Base-by-base conservation (phyloP, 805 yeast species). In the Hanseniaspora meyeri region DNA sequence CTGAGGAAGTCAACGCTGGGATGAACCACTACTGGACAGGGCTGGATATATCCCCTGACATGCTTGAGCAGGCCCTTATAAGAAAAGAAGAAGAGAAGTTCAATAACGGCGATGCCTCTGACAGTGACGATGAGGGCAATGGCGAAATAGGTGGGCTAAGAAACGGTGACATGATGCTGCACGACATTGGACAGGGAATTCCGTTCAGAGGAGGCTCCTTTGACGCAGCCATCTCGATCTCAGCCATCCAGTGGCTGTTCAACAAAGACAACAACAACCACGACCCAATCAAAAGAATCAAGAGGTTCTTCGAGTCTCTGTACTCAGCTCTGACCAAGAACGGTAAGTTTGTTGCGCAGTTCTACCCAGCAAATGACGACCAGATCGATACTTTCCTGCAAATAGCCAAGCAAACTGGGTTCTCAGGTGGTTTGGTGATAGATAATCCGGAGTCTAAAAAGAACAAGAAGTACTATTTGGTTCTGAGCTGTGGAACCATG, bases 201-300 rank as follows among this genome's bases (percentile, higher is more conserved):
- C 97, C 97, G 5, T 93, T 93, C 66, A 77, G 98, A 65, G 87
- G 97, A 2, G 98, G 98, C 51, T 77, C 95, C 0, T 93, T 91
- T 68, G 98, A 93, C 69, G 97, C 97, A 1, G 97, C 95, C 1
- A 87, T 93, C 36, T 84, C 95, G 29, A 88, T 93, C 60, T 85
- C 95, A 38, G 98, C 95, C 12, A 89, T 93, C 52, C 98, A 93
- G 69, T 93, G 98, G 98, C 78, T 93, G 43, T 90, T 97, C 73
- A 93, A 93, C 68, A 97, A 97, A 2, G 98, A 93, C 68, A 77
- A 87, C 6, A 70, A 87, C 2, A 74, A 76, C 42, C 83, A 82
- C 55, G 95, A 90, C 65, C 98, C 98, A 24, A 83, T 84, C 66
- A 78, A 77, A 64, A 80, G 98, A 68, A 70, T 88, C 55, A 73